Base-by-base conservation (phyloP, 2,329 filamentous ascomycete species). In the Aspergillus puulaauensis region DNA sequence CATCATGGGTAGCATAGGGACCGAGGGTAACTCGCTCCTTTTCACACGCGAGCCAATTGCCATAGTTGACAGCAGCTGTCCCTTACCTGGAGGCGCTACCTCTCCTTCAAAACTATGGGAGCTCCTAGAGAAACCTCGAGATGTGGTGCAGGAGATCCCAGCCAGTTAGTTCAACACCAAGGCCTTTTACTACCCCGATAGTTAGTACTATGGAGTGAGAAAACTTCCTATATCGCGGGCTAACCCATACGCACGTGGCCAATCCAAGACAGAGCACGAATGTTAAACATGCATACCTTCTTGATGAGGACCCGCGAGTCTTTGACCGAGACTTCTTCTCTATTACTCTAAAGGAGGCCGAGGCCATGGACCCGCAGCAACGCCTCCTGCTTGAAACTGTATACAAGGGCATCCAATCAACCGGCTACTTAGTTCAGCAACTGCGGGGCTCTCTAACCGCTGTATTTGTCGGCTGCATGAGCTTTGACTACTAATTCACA, bases 251-350 rank as follows among this genome's bases (percentile, higher is more conserved):
- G 37, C 15, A 40, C 6, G 6, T 40, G 17, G 17, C 15, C 2
- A 2, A 40, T n/a, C 14, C 9, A 14, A 37, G 15, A 40, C 37
- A 40, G 24, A 49, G 33, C 14, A 56, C 47, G 43, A 59, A 59
- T 21, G 52, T 48, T 3, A 44, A 33, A 21, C n/a, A 27, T 15
- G 12, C 44, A 8, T 58, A 60, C n/a, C 19, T 50, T 6, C 23
- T 62, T 8, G 17, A 49, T 2, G 57, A 60, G 14, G 50, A 60
- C 27, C 9, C 55, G 8, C 31, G 44, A 4, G 5, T 14, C 2
- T 62, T 62, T 40, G 60, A 60, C 24, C 27, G 40, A 1, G 12
- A 7, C 9, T 61, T 61, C 56, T 61, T 61, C 45, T 33, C 31
- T 17, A 61, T 58, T 23, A 50, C 11, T 11, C 48, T 46, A 1